A percentile compares a stretch with the other conserved stretches of the same genome.
phyloP scores from a whole-genome alignment of 306 rosid species.

The Fragaria vesca region DNA sequence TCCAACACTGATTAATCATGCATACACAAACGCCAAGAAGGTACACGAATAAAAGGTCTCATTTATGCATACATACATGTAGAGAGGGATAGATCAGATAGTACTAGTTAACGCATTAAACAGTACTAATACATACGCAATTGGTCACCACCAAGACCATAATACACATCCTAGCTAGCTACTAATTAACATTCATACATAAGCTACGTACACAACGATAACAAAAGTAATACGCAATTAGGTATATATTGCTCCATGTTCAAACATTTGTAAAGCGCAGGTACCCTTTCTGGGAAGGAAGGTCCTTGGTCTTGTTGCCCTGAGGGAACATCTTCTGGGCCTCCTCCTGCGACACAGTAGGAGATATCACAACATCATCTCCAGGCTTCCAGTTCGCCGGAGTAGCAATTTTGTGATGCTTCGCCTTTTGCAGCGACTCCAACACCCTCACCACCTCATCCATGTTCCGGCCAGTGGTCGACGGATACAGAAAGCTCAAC shows the following conservation, averaged over 20 bases:
- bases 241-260: not conserved
- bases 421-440: constrained; percentile 70
- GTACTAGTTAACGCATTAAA: not conserved
- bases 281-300: constrained; percentile 65
- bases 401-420: constrained; percentile 58
- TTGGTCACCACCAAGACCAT: not conserved
- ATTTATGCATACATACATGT: not conserved
- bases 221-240: not conserved
- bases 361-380: constrained; percentile 48
- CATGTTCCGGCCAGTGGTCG: constrained; percentile 77
- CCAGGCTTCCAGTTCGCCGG: constrained; percentile 79
- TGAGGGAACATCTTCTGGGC: constrained; percentile 63
- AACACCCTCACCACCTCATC: constrained; percentile 83
- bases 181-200: not conserved
- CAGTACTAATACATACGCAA: not conserved
- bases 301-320: constrained; percentile 51
- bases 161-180: not conserved
- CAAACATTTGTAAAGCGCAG: constrained; percentile 61
- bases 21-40: too few relatives aligned
- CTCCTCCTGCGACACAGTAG: constrained; percentile 51
- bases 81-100: not conserved
- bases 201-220: not conserved
- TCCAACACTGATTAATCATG: not conserved
- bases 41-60: too few relatives aligned
- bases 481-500: constrained; percentile 78